A percentile compares a stretch with the other conserved stretches of the same genome.
Evolutionary conservation across 129 eudicot genomes (phyloP).

Genomic region (carrot (Daucus carota)): DH1_v3.0 NC_030385.2:30865501-30866000

Average conservation of each 20-base stretch:
- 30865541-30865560: constrained; percentile 99
- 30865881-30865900: neutral
- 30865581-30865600: constrained; percentile 87
- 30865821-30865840: neutral
- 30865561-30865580: constrained; percentile 88
- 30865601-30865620: constrained; percentile 99
- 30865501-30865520: neutral
- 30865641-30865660: constrained; percentile 83
- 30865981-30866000: neutral
- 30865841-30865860: neutral
- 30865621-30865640: constrained; percentile 90
- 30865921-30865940: neutral
- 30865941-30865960: constrained; percentile 1
- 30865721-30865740: neutral
- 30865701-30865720: neutral
- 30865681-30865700: neutral
- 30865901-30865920: neutral
- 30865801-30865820: constrained; percentile 35
- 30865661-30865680: constrained; percentile 85
- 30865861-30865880: neutral
- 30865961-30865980: neutral
- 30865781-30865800: constrained; percentile 87
- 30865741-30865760: constrained; percentile 40
- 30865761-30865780: constrained; percentile 81
- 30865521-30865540: constrained; percentile 77